Evolutionary conservation across 2,329 filamentous ascomycete genomes (phyloP).

Genomic region (Dryadomyces sulphureus): DNA sequence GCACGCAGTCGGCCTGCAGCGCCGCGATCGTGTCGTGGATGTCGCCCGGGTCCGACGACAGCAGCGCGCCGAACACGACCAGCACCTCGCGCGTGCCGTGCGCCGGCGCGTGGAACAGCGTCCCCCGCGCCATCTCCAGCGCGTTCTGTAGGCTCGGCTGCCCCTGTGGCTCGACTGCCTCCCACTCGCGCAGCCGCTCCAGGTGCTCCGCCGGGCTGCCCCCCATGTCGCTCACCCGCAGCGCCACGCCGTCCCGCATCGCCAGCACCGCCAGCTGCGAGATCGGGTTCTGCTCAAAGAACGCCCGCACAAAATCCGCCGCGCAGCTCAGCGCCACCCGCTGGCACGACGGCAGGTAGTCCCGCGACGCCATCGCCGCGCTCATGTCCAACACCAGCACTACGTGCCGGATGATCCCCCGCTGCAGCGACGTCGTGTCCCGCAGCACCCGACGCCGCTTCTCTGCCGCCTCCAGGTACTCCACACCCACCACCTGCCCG

Average conservation of each 20-base stretch:
- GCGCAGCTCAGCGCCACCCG: slow-evolving; percentile 71
- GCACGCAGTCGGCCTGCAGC: slow-evolving; percentile 69
- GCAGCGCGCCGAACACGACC: slow-evolving; percentile 77
- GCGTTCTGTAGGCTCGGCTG: slow-evolving; percentile 83
- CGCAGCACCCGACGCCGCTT: slow-evolving; percentile 70
- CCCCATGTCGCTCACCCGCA: slow-evolving; percentile 75
- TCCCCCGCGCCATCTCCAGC: slow-evolving; percentile 84
- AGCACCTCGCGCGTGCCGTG: slow-evolving; percentile 91
- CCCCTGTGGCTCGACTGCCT: slow-evolving; percentile 53
- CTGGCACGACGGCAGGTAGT: slow-evolving; percentile 78
- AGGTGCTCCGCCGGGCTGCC: slow-evolving; percentile 87
- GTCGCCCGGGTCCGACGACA: slow-evolving; percentile 85
- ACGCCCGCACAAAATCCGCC: slow-evolving; percentile 79
- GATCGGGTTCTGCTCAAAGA: slow-evolving; percentile 97
- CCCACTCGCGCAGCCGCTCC: slow-evolving; percentile 53
- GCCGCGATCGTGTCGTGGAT: slow-evolving; percentile 78
- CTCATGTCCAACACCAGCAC: slow-evolving; percentile 86
- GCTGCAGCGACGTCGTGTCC: slow-evolving; percentile 88
- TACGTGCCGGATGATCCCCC: slow-evolving; percentile 94
- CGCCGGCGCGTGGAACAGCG: slow-evolving; percentile 80
- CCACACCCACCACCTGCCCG: slow-evolving; percentile 63
- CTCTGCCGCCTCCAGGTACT: slow-evolving; percentile 64
- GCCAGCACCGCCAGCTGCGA: slow-evolving; percentile 86
- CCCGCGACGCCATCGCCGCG: slow-evolving; percentile 88
- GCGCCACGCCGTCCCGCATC: slow-evolving; percentile 82